These are phyloP conservation scores for Naematelia aurantialba DNA, from an alignment of 768 basidiomycete species.

Conservation along the genomic window DNA sequence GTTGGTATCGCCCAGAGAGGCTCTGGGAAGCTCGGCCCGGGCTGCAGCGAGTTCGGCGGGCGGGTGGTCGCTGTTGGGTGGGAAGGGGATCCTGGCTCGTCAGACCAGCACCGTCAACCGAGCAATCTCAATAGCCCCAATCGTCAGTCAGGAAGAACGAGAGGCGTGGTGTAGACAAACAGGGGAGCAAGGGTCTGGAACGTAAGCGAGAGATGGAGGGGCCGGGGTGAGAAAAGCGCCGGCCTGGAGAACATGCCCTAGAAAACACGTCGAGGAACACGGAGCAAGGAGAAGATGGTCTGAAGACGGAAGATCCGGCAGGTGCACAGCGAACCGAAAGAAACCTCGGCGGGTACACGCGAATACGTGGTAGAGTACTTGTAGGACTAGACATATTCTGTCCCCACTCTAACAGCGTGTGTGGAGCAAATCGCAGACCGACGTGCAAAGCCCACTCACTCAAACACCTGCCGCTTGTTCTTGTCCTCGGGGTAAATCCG, in stretches of 20 bases:
- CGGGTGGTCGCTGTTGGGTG: constrained; percentile 10
- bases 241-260: too few species aligned
- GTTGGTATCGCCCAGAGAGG: neutral
- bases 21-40: neutral
- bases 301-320: too few species aligned
- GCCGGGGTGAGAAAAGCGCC: too few species aligned
- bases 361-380: neutral
- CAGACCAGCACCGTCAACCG: too few species aligned
- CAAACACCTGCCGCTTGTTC: constrained; percentile 42
- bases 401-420: neutral
- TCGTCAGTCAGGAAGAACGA: neutral
- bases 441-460: constrained; percentile 18
- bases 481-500: constrained; percentile 47
- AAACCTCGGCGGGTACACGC: neutral
- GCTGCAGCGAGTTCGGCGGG: neutral
- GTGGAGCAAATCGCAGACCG: neutral
- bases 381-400: constrained; percentile 7
- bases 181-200: neutral
- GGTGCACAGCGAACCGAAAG: too few species aligned
- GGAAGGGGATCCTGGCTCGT: constrained; percentile 14
- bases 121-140: too few species aligned
- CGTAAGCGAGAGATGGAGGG: neutral
- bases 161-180: neutral
- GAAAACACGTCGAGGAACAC: too few species aligned
- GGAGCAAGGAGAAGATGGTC: too few species aligned